These are phyloP conservation scores for Apocynum venetum DNA, from an alignment of 257 asterid genomes.

Conservation along the genomic window DNA sequence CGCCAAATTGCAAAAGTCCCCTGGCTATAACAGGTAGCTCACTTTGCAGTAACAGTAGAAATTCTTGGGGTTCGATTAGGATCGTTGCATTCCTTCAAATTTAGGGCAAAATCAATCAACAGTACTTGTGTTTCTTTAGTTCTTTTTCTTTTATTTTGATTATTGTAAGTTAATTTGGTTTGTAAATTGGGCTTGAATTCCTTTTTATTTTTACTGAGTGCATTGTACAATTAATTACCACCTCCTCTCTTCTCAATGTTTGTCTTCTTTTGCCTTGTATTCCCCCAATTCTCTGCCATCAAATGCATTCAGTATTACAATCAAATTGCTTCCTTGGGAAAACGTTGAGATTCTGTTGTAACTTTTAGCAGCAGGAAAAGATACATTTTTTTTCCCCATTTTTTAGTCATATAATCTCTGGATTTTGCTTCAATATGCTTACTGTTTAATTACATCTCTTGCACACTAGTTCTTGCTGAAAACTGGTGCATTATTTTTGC, in stretches of 20 bases:
- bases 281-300: background rate
- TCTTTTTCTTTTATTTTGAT: background rate
- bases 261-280: background rate
- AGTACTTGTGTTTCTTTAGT: background rate
- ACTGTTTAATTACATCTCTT: background rate
- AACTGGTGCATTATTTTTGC: slow-evolving; percentile 27
- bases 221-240: background rate
- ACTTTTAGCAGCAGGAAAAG: background rate
- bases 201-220: background rate
- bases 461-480: slow-evolving; percentile 20
- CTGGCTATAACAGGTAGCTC: too few species aligned
- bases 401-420: background rate
- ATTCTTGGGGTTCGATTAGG: background rate
- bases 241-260: background rate
- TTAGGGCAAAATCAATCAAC: too few species aligned
- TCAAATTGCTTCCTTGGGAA: background rate
- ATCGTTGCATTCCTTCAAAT: background rate
- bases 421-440: background rate
- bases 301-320: background rate
- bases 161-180: background rate
- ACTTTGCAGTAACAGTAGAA: too few species aligned
- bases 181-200: background rate
- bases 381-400: background rate
- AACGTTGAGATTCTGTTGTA: background rate
- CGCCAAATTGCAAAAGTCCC: too few species aligned